Evolutionary conservation across 495 filamentous ascomycete species (phyloP), one percentile per base, ranked within the genome.

Genomic region (Tuber borchii): DNA sequence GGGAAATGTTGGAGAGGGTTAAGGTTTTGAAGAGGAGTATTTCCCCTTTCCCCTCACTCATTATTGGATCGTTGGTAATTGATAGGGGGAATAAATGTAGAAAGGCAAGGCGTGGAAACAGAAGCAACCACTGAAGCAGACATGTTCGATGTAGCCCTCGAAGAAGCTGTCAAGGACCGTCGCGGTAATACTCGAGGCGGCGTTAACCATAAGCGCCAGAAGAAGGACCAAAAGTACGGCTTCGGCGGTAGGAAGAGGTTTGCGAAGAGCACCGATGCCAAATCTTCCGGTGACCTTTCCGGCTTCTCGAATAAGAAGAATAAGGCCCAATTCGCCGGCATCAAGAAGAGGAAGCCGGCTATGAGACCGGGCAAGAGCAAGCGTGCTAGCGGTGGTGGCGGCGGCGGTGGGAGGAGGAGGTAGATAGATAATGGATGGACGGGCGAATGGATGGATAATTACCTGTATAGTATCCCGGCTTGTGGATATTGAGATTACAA

Each of bases 221-320:
- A 97, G 90, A 95, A 93, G 85, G 90, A 99, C 84, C 86, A 90
- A 76, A 97, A 96, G 85, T 97, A 90, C 83, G 95, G 95, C 39
- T 95, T 93, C 84, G 95, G 95, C 74, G 95, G 95, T 75, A 97
- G 96, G 89, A 98, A 97, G 89, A 87, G 91, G 71, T 88, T 91
- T 83, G 83, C 87, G 56, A 99, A 99, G 88, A 96, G 93, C 76
- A 91, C 92, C 73, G 94, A 97, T 85, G 93, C 93, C 68, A 83
- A 86, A 44, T 93, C 90, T 73, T 93, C 88, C 71, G 90, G 88
- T 73, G 96, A 98, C 85, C 80, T 96, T 82, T 88, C 89, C 77
- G 88, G 87, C 9, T 97, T 94, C 86, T 93, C 89, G 69, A 86
- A 83, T 34, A 93, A 90, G 88, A 91, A 91, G 87, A 96, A 97